A percentile compares a stretch with the other conserved stretches of the same genome.
phyloP scores from a whole-genome alignment of 148 eudicot species.

The Camellia sinensis region DNA sequence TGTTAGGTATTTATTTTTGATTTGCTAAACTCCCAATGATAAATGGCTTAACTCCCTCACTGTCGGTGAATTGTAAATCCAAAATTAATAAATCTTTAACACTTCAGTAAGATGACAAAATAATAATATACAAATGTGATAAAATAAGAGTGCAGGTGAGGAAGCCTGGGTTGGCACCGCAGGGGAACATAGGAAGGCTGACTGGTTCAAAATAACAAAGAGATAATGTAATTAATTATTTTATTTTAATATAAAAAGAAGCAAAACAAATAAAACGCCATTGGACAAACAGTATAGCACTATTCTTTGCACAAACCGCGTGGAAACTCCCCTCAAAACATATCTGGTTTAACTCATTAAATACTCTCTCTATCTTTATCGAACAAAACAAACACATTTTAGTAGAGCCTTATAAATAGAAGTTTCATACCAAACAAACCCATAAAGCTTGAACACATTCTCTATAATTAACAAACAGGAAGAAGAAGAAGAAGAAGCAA shows the following conservation, averaged over 20 bases:
- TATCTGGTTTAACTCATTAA: constrained; percentile 24
- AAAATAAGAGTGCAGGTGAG: not conserved
- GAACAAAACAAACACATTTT: not conserved
- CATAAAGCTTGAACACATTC: too few species aligned
- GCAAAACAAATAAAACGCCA: not conserved
- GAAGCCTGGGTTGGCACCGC: not conserved
- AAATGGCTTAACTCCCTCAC: too few species aligned
- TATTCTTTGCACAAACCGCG: constrained; percentile 12
- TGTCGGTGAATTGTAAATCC: too few species aligned
- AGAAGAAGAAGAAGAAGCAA: not conserved
- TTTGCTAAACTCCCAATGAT: too few species aligned
- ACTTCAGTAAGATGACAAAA: too few species aligned
- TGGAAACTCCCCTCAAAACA: not conserved
- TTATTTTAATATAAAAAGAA: not conserved
- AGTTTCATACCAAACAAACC: not conserved
- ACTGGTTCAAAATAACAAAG: not conserved
- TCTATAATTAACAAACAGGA: not conserved
- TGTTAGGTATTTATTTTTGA: too few species aligned
- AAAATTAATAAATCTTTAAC: too few species aligned
- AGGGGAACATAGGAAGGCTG: not conserved
- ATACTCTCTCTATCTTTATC: not conserved
- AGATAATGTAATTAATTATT: not conserved
- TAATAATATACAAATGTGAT: too few species aligned
- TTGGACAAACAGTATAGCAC: not conserved
- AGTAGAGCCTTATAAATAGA: not conserved